Evolutionary conservation across 148 eudicot genomes (phyloP).

Genomic region (Rhododendron williamsianum): DNA sequence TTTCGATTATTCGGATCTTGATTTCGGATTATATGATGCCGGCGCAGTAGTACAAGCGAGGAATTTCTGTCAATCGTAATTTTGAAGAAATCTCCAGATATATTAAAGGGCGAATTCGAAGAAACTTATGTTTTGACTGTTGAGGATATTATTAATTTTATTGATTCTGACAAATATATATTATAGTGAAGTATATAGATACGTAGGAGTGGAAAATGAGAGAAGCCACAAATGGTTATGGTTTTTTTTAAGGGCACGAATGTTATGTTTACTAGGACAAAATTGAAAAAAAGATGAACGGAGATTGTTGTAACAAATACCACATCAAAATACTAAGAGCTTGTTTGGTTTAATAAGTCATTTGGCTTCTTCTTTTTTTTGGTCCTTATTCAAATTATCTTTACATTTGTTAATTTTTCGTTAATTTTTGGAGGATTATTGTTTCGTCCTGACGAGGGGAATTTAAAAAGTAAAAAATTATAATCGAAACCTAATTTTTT

Average conservation of each 20-base stretch:
- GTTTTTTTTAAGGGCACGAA: neutral
- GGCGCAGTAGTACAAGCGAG: slow-evolving; percentile 21
- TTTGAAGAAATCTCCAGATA: neutral
- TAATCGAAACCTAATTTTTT: too few relatives aligned
- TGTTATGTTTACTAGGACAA: neutral
- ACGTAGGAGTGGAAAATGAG: neutral
- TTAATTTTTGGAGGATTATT: too few relatives aligned
- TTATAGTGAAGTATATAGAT: too few relatives aligned
- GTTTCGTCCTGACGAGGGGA: too few relatives aligned
- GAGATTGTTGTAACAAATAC: neutral
- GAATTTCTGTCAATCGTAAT: neutral
- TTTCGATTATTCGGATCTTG: slow-evolving; percentile 57
- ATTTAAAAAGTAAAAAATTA: too few relatives aligned
- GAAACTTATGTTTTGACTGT: neutral
- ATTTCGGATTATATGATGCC: slow-evolving; percentile 40
- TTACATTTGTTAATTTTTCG: too few relatives aligned
- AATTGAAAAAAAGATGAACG: neutral
- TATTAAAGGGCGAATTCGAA: neutral
- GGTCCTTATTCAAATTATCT: too few relatives aligned
- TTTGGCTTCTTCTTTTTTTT: too few relatives aligned
- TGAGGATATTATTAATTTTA: neutral
- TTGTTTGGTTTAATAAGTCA: too few relatives aligned
- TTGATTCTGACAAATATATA: neutral
- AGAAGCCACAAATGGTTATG: neutral
- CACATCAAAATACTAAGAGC: too few relatives aligned